Base-by-base conservation (phyloP, 805 yeast species). In the Zygoascus tannicola region DNA sequence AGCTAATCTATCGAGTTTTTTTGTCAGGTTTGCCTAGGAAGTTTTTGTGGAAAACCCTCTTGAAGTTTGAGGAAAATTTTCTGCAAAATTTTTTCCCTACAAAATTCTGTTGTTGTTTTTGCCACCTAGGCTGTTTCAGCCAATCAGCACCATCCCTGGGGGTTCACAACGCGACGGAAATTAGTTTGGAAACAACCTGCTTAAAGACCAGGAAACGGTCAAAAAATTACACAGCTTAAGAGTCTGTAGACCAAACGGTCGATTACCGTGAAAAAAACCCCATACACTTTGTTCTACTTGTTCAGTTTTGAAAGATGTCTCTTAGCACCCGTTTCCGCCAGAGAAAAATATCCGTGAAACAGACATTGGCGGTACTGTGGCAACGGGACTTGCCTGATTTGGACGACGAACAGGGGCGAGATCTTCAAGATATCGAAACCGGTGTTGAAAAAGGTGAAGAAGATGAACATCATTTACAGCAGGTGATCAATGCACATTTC, bases 401-500 rank as follows among this genome's bases (percentile, higher is more conserved):
- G 37, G 95, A 87, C 50, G 75, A 79, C 21, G 84, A 78, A 44
- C 83, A 77, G 34, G 94, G 83, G 60, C 76, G 97, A 35, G 96
- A 90, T 50, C 65, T 85, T 23, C 86, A 85, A 56, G 85, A 86
- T 49, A 76, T 92, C 36, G 98, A 92, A 56, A 90, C 97, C 4
- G 98, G 98, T 65, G 98, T 92, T 35, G 98, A 92, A 58, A 92
- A 92, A 61, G 86, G 84, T 53, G 98, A 92, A 64, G 98, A 92
- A 64, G 95, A 86, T 50, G 98, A 92, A 63, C 92, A 85, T 35
- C 98, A 92, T 74, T 71, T 92, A 50, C 95, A 90, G 61, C 85
- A 82, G 50, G 96, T 88, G 40, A 81, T 92, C 51, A 79, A 80
- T 63, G 90, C 90, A 12, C 77, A 86, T 1, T 76, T 78, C 23